Evolutionary conservation across 108 stramenopile species (phyloP).

Genomic region (Pseudonitzschia pungens): DNA sequence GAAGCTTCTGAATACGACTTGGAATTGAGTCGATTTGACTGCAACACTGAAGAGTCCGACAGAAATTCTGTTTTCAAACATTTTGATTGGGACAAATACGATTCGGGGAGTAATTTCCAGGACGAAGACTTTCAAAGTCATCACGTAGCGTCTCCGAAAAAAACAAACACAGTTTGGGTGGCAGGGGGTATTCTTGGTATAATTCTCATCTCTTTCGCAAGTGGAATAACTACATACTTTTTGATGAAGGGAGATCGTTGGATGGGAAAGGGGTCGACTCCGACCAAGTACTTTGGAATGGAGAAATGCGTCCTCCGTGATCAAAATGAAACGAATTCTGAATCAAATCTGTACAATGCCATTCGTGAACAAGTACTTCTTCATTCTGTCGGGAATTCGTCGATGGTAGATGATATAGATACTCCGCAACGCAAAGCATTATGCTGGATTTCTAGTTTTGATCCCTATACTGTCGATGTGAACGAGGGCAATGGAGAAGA

Average conservation of each 20-base stretch:
- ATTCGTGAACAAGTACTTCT: not conserved
- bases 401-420: slow-evolving; percentile 13
- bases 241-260: not conserved
- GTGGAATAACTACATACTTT: not conserved
- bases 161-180: not conserved
- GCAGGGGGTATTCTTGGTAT: not conserved
- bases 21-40: not conserved
- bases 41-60: not conserved
- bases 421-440: slow-evolving; percentile 28
- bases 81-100: not conserved
- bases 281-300: not conserved
- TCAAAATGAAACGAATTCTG: not conserved
- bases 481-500: slow-evolving; percentile 3
- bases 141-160: not conserved
- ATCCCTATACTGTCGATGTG: slow-evolving; percentile 10
- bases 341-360: not conserved
- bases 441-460: slow-evolving; percentile 28
- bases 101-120: not conserved
- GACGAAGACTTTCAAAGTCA: not conserved
- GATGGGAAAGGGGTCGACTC: not conserved
- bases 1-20: not conserved
- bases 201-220: not conserved
- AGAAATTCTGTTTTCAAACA: not conserved
- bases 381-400: slow-evolving; percentile 1
- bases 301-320: not conserved